These are phyloP conservation scores for Solanum appendiculatum DNA, from an alignment of 257 asterid genomes.

Conservation along the genomic window DNA sequence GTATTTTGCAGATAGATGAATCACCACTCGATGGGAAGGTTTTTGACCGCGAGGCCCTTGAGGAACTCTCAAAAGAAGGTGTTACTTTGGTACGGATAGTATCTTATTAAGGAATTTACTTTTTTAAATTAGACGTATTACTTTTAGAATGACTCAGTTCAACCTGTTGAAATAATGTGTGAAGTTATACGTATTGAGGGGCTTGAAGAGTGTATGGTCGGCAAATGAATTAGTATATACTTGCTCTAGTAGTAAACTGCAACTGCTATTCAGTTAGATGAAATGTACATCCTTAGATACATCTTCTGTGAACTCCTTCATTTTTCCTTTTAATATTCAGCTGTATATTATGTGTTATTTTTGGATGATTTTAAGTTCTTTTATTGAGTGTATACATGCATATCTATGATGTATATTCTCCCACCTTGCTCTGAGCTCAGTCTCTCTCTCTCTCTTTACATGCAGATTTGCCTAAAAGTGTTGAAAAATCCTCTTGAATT, in stretches of 20 bases:
- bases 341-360: neutral
- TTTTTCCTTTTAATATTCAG: neutral
- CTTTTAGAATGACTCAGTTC: neutral
- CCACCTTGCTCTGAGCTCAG: neutral
- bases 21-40: constrained; percentile 88
- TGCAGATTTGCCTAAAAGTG: neutral
- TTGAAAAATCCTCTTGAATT: neutral
- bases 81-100: constrained; percentile 79
- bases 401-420: neutral
- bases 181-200: neutral
- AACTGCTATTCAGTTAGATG: neutral
- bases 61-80: constrained; percentile 98
- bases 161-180: neutral
- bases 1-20: constrained; percentile 77
- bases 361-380: neutral
- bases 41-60: constrained; percentile 87
- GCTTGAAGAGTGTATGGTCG: neutral
- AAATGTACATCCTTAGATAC: neutral
- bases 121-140: neutral
- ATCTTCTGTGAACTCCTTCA: neutral
- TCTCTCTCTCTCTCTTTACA: neutral
- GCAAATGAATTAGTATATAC: neutral
- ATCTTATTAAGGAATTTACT: neutral
- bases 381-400: neutral
- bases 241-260: neutral